A percentile compares a stretch with the other conserved stretches of the same genome.
Conservation (phyloP, 2,329 filamentous ascomycete genomes). For the Monosporascus sp. region DNA sequence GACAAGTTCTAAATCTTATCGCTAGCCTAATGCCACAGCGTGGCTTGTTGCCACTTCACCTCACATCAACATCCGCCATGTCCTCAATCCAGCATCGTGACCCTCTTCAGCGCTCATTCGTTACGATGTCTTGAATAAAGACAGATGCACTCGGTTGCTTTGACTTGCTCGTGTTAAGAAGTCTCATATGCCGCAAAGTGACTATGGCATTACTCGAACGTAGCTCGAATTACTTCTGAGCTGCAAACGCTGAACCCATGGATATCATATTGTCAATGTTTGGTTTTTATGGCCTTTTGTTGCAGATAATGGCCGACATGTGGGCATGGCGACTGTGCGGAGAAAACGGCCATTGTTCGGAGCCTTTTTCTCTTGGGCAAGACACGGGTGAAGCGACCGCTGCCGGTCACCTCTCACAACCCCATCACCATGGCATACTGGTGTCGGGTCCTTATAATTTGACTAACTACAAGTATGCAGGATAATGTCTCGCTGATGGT, state of each 20-base stretch:
- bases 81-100: background rate
- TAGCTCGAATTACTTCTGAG: background rate
- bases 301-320: slow-evolving; percentile 1
- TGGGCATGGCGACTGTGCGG: slow-evolving; percentile 13
- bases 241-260: background rate
- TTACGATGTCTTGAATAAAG: background rate
- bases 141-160: background rate
- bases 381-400: slow-evolving; percentile 16
- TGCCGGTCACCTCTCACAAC: slow-evolving; percentile 9
- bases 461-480: background rate
- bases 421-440: slow-evolving; percentile 9
- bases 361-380: slow-evolving; percentile 11
- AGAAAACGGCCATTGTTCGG: slow-evolving; percentile 6
- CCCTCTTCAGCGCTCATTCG: background rate
- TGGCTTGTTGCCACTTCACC: background rate
- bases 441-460: slow-evolving; percentile 9
- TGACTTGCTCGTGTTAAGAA: too few relatives aligned
- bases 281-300: background rate
- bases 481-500: slow-evolving; percentile 1
- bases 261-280: background rate
- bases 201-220: background rate
- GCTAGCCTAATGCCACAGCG: background rate
- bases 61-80: background rate
- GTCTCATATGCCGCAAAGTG: background rate
- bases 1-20: background rate